Base-by-base conservation (phyloP, 1,284 basidiomycete species). In the Ustilago cynodontis region DNA sequence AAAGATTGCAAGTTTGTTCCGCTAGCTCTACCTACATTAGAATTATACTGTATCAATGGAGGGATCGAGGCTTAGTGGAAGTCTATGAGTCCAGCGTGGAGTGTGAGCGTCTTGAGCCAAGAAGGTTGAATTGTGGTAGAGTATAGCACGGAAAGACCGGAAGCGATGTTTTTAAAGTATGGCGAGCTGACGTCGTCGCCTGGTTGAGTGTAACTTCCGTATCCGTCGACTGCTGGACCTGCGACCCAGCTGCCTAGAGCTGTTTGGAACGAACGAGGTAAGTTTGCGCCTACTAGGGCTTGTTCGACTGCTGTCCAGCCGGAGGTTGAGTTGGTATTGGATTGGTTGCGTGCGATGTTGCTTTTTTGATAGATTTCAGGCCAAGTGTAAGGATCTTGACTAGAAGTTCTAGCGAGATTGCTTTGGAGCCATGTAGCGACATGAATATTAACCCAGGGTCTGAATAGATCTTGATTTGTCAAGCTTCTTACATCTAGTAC, bases 361-460 rank as follows among this genome's bases (percentile, higher is more conserved):
- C 60, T 65, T 3, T 59, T 55, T 4, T 24, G 35, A 28, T 70
- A 65, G 18, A 85, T 73, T 14, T 54, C 43, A 3, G 54, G 35
- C 84, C 84, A 85, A 8, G 61, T 43, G 50, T 72, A 80, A 0
- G 84, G 83, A 53, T 85, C 83, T 28, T 80, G 71, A 24, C 68
- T 74, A 0, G 70, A 71, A 6, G 82, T 79, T 5, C 84, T 57
- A 1, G 80, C 84, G 4, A 77, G 60, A 53, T 85, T 85, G 59
- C 59, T 54, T 71, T 85, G 84, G 54, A 84, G 74, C 83, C 83
- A 85, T 11, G 78, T 70, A 13, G 81, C 83, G 20, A 85, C 52
- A 39, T 85, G 84, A 28, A 85, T 78, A 51, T 85, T 85, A 55
- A 85, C 57, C 84, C 84, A 85, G 2, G 84, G 83, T 1, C 81